These are phyloP conservation scores for Berberis thunbergii DNA, from an alignment of 164 flowering plant genomes.

Conservation along the genomic window DNA sequence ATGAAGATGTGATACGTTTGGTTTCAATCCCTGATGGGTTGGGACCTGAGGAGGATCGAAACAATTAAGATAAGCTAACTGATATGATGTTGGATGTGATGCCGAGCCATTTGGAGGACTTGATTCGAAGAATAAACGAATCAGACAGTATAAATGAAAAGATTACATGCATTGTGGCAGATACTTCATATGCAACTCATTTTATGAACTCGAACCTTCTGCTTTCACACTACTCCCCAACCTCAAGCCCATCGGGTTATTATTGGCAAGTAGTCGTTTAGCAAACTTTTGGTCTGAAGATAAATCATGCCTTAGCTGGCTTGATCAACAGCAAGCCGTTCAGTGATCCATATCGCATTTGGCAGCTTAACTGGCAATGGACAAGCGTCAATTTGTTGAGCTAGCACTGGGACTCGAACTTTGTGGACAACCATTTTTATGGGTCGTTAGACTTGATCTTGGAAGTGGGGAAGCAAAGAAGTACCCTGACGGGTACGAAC, in stretches of 20 bases:
- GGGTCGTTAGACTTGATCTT: conserved; percentile 33
- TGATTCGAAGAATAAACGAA: neutral
- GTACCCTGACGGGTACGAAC: conserved; percentile 25
- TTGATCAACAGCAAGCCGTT: conserved; percentile 21
- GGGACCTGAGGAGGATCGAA: neutral
- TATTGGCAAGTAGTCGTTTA: conserved; percentile 11
- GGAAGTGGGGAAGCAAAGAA: conserved; percentile 5
- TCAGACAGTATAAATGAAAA: neutral
- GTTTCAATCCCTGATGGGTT: neutral
- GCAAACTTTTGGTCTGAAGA: conserved; percentile 29
- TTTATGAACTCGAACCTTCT: conserved; percentile 20
- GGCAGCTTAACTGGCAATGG: conserved; percentile 28
- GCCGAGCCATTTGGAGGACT: neutral
- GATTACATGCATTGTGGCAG: neutral
- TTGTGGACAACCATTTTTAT: conserved; percentile 27
- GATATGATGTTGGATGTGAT: neutral
- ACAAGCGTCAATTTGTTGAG: conserved; percentile 29
- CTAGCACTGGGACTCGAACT: conserved; percentile 41
- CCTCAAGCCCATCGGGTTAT: conserved; percentile 22
- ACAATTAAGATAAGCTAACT: neutral
- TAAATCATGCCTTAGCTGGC: conserved; percentile 31
- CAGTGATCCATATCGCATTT: conserved; percentile 44
- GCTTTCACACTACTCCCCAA: conserved; percentile 12
- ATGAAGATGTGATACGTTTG: neutral
- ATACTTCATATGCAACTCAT: conserved; percentile 30